phyloP scores from a whole-genome alignment of 1,284 basidiomycete species.

The Ganoderma lingzhi region DNA sequence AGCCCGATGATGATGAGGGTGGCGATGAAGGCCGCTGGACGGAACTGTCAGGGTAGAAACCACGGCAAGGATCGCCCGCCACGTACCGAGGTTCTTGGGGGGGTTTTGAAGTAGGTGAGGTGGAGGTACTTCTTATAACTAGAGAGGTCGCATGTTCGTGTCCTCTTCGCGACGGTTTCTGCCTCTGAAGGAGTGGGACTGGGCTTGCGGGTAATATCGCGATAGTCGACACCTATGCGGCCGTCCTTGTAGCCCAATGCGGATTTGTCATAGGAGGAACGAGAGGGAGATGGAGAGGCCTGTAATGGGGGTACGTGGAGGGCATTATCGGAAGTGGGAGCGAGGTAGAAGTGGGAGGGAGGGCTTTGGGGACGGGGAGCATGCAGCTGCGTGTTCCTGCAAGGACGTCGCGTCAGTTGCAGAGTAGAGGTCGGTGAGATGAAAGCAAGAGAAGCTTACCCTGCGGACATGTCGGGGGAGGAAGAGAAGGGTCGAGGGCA shows the following conservation, averaged over 20 bases:
- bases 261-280: neutral
- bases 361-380: constrained; percentile 7
- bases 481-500: neutral
- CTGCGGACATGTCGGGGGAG: neutral
- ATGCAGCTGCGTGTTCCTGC: constrained; percentile 6
- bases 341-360: neutral
- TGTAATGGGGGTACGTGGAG: constrained; percentile 5
- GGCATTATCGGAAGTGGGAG: neutral
- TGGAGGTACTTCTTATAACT: constrained; percentile 26
- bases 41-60: neutral
- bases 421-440: neutral
- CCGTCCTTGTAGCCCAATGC: neutral
- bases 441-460: neutral
- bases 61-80: constrained; percentile 38
- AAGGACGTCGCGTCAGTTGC: neutral
- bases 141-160: constrained; percentile 1
- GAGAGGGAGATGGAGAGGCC: neutral
- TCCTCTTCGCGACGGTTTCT: constrained; percentile 10
- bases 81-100: constrained; percentile 49
- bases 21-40: constrained; percentile 11
- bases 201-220: constrained; percentile 44
- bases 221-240: constrained; percentile 30
- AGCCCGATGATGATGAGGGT: constrained; percentile 39
- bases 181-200: constrained; percentile 48
- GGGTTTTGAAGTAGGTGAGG: constrained; percentile 40